These are phyloP conservation scores for Eucalyptus curtisii DNA, from an alignment of 345 rosid species.

Conservation along the genomic window DNA sequence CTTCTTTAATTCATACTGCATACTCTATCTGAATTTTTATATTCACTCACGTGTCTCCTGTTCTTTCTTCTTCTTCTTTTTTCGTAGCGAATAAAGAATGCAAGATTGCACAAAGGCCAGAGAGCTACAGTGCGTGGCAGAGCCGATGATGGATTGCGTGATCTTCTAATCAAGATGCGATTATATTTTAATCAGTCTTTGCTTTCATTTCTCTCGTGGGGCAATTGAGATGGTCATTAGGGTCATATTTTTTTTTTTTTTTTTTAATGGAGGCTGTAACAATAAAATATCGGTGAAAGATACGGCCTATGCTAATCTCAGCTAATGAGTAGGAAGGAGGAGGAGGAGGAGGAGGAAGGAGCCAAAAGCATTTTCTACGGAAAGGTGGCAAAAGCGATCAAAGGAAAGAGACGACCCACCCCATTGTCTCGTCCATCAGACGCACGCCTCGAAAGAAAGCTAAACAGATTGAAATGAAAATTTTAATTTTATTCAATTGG, in stretches of 20 bases:
- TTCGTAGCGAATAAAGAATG: neutral
- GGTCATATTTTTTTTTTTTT: neutral
- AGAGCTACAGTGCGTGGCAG: neutral
- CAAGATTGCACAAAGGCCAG: neutral
- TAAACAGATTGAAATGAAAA: neutral
- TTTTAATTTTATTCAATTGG: neutral
- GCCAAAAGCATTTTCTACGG: neutral
- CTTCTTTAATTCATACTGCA: neutral
- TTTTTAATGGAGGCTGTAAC: neutral
- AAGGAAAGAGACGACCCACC: neutral
- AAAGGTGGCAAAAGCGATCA: neutral
- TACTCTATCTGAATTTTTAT: neutral
- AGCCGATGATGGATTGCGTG: neutral
- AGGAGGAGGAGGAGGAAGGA: neutral
- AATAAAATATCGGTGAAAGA: neutral
- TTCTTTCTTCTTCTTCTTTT: too few species aligned
- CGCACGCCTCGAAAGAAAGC: neutral
- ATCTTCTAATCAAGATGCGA: neutral
- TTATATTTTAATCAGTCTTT: neutral
- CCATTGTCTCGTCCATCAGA: neutral
- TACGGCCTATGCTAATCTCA: neutral
- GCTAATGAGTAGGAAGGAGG: neutral
- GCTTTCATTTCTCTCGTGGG: neutral
- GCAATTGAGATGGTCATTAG: neutral
- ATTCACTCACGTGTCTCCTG: neutral